A percentile compares a stretch with the other conserved stretches of the same genome.
These are phyloP conservation scores for Erysimum cheiranthoides DNA, from an alignment of 345 rosid genomes.

Conservation along the genomic window DNA sequence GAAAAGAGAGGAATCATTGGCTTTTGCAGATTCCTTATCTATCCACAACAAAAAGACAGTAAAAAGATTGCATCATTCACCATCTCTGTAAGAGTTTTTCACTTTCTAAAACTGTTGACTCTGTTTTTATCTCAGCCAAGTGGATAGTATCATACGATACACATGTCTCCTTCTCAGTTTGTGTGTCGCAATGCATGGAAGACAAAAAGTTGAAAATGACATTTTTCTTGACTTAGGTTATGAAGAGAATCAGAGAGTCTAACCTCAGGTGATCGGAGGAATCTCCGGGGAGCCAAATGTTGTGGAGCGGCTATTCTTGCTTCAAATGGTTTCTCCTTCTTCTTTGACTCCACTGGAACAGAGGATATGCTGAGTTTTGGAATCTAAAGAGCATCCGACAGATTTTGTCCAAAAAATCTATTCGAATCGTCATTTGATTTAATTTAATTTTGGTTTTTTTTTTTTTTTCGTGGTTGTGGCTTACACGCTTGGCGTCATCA, in stretches of 20 bases:
- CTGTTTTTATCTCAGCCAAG: slow-evolving; percentile 25
- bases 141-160: slow-evolving; percentile 18
- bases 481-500: slow-evolving; percentile 20
- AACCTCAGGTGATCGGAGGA: slow-evolving; percentile 13
- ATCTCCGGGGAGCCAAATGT: slow-evolving; percentile 5
- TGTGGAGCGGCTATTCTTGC: background rate
- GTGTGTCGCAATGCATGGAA: background rate
- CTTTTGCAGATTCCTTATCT: slow-evolving; percentile 26
- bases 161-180: background rate
- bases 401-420: slow-evolving; percentile 27
- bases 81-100: background rate
- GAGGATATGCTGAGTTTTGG: slow-evolving; percentile 22
- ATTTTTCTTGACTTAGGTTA: background rate
- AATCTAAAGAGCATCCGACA: slow-evolving; percentile 9
- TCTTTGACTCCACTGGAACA: slow-evolving; percentile 2
- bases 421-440: slow-evolving; percentile 30
- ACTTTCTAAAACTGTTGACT: slow-evolving; percentile 11
- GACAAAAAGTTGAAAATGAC: slow-evolving; percentile 15
- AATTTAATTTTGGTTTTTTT: background rate
- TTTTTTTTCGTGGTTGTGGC: slow-evolving; percentile 22
- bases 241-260: background rate
- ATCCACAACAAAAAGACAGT: background rate
- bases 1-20: slow-evolving; percentile 6
- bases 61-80: slow-evolving; percentile 8
- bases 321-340: background rate